phyloP scores from a whole-genome alignment of 352 stramenopile genomes.

The Phytophthora parvispora region DNA sequence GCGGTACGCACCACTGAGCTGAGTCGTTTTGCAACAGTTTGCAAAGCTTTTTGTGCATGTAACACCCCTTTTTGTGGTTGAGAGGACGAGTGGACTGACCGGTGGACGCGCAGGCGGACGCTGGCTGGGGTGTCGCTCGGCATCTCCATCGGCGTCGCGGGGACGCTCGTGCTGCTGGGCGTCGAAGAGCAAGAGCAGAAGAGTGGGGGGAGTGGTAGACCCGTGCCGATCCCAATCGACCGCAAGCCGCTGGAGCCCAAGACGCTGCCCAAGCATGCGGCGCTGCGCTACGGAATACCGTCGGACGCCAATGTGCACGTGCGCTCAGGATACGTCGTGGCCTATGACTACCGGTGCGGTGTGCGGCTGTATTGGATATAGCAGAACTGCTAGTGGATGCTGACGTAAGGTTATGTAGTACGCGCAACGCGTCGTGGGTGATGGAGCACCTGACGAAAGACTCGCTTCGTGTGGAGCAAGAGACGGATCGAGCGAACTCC shows the following conservation, averaged over 20 bases:
- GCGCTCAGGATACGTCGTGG: conserved; percentile 84
- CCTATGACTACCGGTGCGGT: conserved; percentile 86
- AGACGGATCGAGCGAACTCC: conserved; percentile 85
- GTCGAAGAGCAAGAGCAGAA: conserved; percentile 33
- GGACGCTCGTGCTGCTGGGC: conserved; percentile 49
- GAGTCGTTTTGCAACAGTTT: not conserved
- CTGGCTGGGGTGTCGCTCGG: conserved; percentile 58
- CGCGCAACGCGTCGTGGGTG: conserved; percentile 89
- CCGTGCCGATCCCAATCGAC: conserved; percentile 17
- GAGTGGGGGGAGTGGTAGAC: not conserved
- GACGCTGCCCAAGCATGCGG: conserved; percentile 57
- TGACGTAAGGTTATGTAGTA: too few species aligned
- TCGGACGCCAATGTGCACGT: conserved; percentile 79
- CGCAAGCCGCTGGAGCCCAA: conserved; percentile 18
- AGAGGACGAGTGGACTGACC: conserved; percentile 16
- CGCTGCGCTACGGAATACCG: conserved; percentile 76
- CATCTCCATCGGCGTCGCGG: conserved; percentile 59
- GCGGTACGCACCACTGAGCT: conserved; percentile 33
- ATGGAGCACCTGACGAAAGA: conserved; percentile 85
- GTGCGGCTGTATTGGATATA: too few species aligned
- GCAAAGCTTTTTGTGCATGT: not conserved
- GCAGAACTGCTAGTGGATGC: too few species aligned
- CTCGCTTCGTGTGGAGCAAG: conserved; percentile 71
- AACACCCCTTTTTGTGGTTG: not conserved
- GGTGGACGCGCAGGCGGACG: conserved; percentile 42